phyloP scores from a whole-genome alignment of 179 eudicot species.

The Actinidia chinensis region DNA sequence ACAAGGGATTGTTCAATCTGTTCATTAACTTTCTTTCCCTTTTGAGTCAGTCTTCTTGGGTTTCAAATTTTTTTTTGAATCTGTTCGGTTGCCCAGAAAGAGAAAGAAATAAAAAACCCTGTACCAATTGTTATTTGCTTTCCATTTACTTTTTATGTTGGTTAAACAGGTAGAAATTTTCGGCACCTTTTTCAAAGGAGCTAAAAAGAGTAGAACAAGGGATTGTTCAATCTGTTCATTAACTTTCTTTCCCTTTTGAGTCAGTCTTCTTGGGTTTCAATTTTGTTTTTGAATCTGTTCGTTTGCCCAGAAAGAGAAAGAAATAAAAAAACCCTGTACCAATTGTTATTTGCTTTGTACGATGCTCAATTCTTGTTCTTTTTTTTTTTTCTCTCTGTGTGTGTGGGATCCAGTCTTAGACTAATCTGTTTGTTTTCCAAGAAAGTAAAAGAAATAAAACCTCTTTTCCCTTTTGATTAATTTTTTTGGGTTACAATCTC shows the following conservation, averaged over 20 bases:
- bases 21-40: background rate
- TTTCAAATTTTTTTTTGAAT: background rate
- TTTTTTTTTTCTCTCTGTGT: background rate
- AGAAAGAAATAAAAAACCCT: background rate
- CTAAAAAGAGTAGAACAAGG: background rate
- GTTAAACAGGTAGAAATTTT: background rate
- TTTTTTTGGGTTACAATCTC: too few species aligned
- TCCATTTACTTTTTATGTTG: background rate
- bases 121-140: background rate
- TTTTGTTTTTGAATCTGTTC: background rate
- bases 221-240: slow-evolving; percentile 5
- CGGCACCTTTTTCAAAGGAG: background rate
- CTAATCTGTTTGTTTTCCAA: background rate
- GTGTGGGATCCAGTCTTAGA: background rate
- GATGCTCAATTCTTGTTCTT: background rate
- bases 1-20: slow-evolving; percentile 4
- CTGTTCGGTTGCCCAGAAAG: background rate
- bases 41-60: background rate
- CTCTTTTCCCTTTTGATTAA: background rate
- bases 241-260: background rate
- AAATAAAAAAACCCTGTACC: background rate
- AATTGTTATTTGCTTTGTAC: background rate
- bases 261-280: background rate
- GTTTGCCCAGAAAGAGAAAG: background rate
- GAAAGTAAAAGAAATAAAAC: background rate